These are phyloP conservation scores for Annulohypoxylon bovei DNA, from an alignment of 495 filamentous ascomycete species.

Conservation along the genomic window DNA sequence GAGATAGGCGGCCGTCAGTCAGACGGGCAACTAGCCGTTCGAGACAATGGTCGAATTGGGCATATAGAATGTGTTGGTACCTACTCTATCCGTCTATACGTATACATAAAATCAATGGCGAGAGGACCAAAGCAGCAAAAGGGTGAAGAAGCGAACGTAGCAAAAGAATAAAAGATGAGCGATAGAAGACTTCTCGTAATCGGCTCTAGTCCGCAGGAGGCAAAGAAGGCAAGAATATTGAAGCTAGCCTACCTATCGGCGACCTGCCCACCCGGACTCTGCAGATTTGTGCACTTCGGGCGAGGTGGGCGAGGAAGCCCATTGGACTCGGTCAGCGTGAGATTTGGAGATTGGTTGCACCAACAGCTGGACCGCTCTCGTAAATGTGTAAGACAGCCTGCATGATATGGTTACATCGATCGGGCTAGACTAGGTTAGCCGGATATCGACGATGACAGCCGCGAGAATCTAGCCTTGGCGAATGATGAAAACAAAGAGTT, in stretches of 20 bases:
- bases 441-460: background rate
- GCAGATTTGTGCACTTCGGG: constrained; percentile 20
- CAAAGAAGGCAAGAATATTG: constrained; percentile 5
- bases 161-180: constrained; percentile 6
- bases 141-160: background rate
- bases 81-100: background rate
- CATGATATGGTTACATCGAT: constrained; percentile 35
- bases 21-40: constrained; percentile 29
- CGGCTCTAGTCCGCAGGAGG: constrained; percentile 6
- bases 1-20: constrained; percentile 16
- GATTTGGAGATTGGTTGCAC: constrained; percentile 37
- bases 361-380: constrained; percentile 14
- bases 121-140: background rate
- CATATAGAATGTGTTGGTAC: constrained; percentile 20
- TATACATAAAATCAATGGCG: background rate
- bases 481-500: background rate
- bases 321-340: constrained; percentile 32
- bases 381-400: constrained; percentile 38
- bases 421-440: constrained; percentile 13
- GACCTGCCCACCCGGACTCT: constrained; percentile 28
- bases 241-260: constrained; percentile 33
- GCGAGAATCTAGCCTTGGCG: constrained; percentile 17
- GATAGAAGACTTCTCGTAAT: constrained; percentile 12
- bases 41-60: constrained; percentile 9
- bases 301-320: constrained; percentile 11